phyloP scores from a whole-genome alignment of 108 stramenopile species.

The Skeletonema tropicum region DNA sequence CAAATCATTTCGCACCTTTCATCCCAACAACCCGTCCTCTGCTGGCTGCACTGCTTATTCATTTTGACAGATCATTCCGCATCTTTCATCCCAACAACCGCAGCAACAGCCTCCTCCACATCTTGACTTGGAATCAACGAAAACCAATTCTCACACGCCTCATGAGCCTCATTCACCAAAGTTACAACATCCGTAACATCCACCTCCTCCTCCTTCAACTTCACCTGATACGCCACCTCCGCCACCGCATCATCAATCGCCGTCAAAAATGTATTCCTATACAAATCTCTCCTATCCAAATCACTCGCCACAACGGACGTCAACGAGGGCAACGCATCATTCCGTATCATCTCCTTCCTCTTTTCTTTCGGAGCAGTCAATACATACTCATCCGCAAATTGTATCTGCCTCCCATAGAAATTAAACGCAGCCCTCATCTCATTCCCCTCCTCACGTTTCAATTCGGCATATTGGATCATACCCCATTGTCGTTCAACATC shows the following conservation, averaged over 20 bases:
- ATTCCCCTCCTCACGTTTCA: conserved; percentile 26
- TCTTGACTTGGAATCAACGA: conserved; percentile 27
- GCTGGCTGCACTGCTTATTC: too few species aligned
- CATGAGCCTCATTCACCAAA: conserved; percentile 26
- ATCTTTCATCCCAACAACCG: conserved; percentile 10
- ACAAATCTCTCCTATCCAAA: conserved; percentile 22
- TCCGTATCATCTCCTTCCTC: conserved; percentile 35
- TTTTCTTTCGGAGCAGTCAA: conserved; percentile 29
- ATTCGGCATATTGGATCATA: conserved; percentile 45
- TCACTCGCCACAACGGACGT: conserved; percentile 31
- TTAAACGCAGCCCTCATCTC: conserved; percentile 50
- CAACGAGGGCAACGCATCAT: conserved; percentile 26
- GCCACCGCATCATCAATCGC: conserved; percentile 23
- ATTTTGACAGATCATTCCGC: not conserved
- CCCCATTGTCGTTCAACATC: conserved; percentile 55
- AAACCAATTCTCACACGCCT: conserved; percentile 37
- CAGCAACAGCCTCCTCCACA: conserved; percentile 26
- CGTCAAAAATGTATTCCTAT: conserved; percentile 16
- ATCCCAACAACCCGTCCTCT: too few species aligned
- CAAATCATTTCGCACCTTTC: too few species aligned
- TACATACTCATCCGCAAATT: conserved; percentile 27
- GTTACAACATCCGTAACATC: conserved; percentile 21
- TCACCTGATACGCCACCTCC: conserved; percentile 33
- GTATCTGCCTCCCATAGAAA: conserved; percentile 41
- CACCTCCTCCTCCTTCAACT: not conserved